Evolutionary conservation across 148 eudicot genomes (phyloP), one percentile per base, ranked within the genome.

Genomic region (Silene latifolia): DNA sequence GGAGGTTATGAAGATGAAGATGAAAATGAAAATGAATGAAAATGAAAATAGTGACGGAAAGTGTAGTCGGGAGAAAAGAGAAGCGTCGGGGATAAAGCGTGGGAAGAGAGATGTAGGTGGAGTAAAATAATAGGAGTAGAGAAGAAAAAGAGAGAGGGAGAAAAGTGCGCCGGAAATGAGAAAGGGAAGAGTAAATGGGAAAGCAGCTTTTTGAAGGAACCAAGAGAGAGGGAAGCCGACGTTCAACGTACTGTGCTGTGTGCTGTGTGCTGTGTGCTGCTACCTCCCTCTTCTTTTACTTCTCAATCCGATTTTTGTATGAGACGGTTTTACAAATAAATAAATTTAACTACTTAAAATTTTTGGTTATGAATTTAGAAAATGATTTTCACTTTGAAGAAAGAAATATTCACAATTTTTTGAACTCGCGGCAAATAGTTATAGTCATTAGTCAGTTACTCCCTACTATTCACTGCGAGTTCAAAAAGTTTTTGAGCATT

Each of bases 151-250:
- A 51, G 56, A 51, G 15, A 2, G 56, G 8, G 64, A 62, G 56
- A 66, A 47, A 69, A 58, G 56, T 51, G 56, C 56, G 56, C 56
- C 56, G 56, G 56, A 51, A 51, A 56, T 68, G 63, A 66, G 48
- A 27, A 64, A 32, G 56, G 14, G 7, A 13, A 18, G 13, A 39
- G 59, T 58, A 54, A 69, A 56, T 39, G 32, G 46, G 80, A 77
- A 80, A 67, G 71, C 72, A 72, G 80, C 74, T 79, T 82, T 75
- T 79, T 71, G 57, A 85, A 77, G 77, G 65, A 66, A 75, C 44
- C 3, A 1, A 25, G 42, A 29, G 39, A 64, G 46, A 29, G 42
- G 77, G 76, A 82, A 82, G 90, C 88, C 86, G 90, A 89, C 87
- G 88, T 73, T 72, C 77, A 78, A 80, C 78, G 1, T 32, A 32